Conservation (phyloP, 306 rosid genomes). For the Purshia tridentata region DNA sequence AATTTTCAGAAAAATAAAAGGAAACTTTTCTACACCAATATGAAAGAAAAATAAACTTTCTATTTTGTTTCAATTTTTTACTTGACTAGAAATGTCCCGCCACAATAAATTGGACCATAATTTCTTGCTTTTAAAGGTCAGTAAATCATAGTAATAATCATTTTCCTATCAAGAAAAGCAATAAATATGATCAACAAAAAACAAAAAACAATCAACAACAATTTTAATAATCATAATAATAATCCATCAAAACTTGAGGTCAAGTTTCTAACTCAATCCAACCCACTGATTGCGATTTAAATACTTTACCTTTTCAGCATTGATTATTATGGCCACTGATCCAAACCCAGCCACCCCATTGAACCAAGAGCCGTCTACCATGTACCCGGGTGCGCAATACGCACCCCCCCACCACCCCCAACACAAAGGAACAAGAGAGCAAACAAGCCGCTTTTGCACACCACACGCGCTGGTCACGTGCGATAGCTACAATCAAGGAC, state of each 20-base stretch:
- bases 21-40: too few species aligned
- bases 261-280: conserved; percentile 28
- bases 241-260: conserved; percentile 18
- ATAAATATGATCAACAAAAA: neutral
- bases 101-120: conserved; percentile 11
- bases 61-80: too few species aligned
- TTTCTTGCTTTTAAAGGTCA: conserved; percentile 11
- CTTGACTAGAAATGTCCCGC: neutral
- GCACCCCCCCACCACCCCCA: conserved; percentile 26
- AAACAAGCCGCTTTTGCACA: neutral
- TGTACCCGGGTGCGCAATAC: conserved; percentile 41
- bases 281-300: conserved; percentile 40
- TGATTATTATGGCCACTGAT: conserved; percentile 28
- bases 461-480: neutral
- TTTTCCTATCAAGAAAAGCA: conserved; percentile 16
- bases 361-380: neutral
- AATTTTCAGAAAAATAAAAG: too few species aligned
- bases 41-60: too few species aligned
- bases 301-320: conserved; percentile 38
- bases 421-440: too few species aligned
- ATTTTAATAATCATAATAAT: neutral
- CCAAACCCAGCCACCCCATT: conserved; percentile 7
- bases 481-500: neutral
- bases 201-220: too few species aligned
- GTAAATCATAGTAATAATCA: conserved; percentile 6